Base-by-base conservation (phyloP, 2,329 filamentous ascomycete species). In the Cladosporium halotolerans region DNA sequence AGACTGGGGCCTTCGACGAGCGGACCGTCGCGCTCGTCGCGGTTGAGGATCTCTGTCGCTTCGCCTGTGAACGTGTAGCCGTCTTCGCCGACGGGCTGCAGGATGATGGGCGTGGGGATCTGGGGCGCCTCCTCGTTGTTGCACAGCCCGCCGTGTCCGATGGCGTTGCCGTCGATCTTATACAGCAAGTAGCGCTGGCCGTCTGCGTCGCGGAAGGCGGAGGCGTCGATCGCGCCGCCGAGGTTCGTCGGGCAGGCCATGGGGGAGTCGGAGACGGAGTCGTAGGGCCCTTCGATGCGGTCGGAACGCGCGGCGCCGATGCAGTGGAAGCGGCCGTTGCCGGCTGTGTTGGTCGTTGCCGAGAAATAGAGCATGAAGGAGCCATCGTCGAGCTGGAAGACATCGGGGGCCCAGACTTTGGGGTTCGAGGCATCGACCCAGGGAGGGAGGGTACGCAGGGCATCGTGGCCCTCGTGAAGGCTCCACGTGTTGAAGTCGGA, bases 391-490 rank as follows among this genome's bases (percentile, higher is more conserved):
- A 59, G 55, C 7, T 54, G 54, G 38, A 54, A 62, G 32, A 69
- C 62, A 40, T 69, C 66, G 1, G 68, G 69, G 5, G 68, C 69
- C 69, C 69, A 72, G 10, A 70, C 58, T 31, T 59, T 54, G 2
- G 61, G 58, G 9, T 58, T 54, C 14, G 54, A 14, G 31, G 59
- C 47, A 38, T 58, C 57, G 39, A 62, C 64, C 66, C 66, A 70
- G 9, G 60, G 42, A 3, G 63, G 62, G 7, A 68, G 57, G 14
- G 45, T 54, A 14, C 51, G 34, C 59, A 71, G 60, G 11, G 65
- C 66, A 52, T 70, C 68, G 23, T 64, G 49, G 40, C 50, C 57
- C 7, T 61, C 51, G 36, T 36, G 36, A 13, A 69, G 45, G 0
- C 50, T 58, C 66, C 66, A 69, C 43, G 57, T 60, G 11, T 55